Percentiles rank a stretch among this genome's conserved stretches.
Evolutionary conservation across 768 basidiomycete species (phyloP).

Genomic region (Hydnomerulius pinastri): DNA sequence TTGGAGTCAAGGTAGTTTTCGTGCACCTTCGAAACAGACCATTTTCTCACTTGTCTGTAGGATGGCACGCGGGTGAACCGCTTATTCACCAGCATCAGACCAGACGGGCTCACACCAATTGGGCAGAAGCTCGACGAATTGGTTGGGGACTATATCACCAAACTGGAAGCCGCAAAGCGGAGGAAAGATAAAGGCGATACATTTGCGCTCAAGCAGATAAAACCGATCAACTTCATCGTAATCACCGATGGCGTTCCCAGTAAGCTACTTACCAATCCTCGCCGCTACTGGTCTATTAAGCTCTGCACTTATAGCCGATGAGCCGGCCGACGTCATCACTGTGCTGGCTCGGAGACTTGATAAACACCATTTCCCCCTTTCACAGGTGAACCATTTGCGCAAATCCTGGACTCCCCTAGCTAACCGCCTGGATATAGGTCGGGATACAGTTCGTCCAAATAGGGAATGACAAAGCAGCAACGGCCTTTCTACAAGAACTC

Average conservation of each 20-base stretch:
- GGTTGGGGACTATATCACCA: constrained; percentile 38
- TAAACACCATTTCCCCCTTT: constrained; percentile 47
- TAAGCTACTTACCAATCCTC: constrained; percentile 29
- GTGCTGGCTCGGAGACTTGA: constrained; percentile 53
- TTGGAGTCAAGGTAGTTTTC: constrained; percentile 39
- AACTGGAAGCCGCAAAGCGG: constrained; percentile 34
- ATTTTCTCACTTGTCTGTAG: constrained; percentile 25
- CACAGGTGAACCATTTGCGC: constrained; percentile 42
- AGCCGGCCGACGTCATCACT: constrained; percentile 50
- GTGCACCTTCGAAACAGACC: background rate
- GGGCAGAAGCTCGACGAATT: constrained; percentile 42
- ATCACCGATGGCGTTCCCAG: constrained; percentile 67
- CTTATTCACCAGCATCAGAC: constrained; percentile 47
- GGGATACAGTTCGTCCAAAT: constrained; percentile 78
- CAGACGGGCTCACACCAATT: constrained; percentile 48
- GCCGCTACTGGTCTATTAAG: background rate
- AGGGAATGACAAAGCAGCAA: constrained; percentile 45
- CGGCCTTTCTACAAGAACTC: constrained; percentile 49
- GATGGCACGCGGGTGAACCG: constrained; percentile 36
- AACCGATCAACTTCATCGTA: constrained; percentile 59
- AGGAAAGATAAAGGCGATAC: constrained; percentile 22
- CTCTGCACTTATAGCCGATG: constrained; percentile 43
- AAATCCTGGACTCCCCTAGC: background rate
- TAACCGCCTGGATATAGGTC: constrained; percentile 39
- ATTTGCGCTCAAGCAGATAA: constrained; percentile 37